A percentile compares a stretch with the other conserved stretches of the same genome.
These are phyloP conservation scores for Wickerhamiella sorbophila DNA, from an alignment of 805 yeast species.

Conservation along the genomic window DNA sequence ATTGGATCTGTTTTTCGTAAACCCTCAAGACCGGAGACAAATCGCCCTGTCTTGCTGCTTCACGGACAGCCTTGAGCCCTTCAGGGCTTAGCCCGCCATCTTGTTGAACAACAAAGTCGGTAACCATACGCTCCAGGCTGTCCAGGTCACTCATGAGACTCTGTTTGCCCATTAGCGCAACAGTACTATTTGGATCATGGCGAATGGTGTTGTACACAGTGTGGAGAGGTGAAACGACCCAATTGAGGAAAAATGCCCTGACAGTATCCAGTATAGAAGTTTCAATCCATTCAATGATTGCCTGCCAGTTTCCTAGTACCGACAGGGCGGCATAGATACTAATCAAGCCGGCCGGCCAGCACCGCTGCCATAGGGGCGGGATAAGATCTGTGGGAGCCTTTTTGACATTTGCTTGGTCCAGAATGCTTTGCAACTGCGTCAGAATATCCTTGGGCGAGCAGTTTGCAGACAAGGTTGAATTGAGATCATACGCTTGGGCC, in stretches of 20 bases:
- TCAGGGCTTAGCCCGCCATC: slow-evolving; percentile 1
- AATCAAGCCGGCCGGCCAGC: slow-evolving; percentile 49
- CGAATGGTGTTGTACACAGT: slow-evolving; percentile 68
- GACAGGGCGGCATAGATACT: slow-evolving; percentile 22
- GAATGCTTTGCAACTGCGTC: slow-evolving; percentile 10
- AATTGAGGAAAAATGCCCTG: slow-evolving; percentile 56
- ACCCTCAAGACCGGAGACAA: slow-evolving; percentile 62
- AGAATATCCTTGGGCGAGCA: slow-evolving; percentile 9
- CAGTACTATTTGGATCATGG: slow-evolving; percentile 59
- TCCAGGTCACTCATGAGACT: slow-evolving; percentile 65
- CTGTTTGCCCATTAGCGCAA: slow-evolving; percentile 66
- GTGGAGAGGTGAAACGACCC: slow-evolving; percentile 66
- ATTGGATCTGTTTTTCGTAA: slow-evolving; percentile 61
- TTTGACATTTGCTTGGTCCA: slow-evolving; percentile 5
- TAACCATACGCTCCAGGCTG: slow-evolving; percentile 77
- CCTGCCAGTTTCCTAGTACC: slow-evolving; percentile 37
- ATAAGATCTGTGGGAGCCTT: slow-evolving; percentile 1
- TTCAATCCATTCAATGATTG: slow-evolving; percentile 41
- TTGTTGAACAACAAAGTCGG: slow-evolving; percentile 43
- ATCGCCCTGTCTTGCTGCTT: slow-evolving; percentile 50
- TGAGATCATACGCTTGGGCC: not conserved
- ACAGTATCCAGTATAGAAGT: slow-evolving; percentile 49
- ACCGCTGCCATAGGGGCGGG: slow-evolving; percentile 28
- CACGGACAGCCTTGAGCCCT: slow-evolving; percentile 11
- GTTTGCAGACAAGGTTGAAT: not conserved